These are phyloP conservation scores for Fusarium sp. DNA, from an alignment of 2,329 filamentous ascomycete genomes.

Conservation along the genomic window DNA sequence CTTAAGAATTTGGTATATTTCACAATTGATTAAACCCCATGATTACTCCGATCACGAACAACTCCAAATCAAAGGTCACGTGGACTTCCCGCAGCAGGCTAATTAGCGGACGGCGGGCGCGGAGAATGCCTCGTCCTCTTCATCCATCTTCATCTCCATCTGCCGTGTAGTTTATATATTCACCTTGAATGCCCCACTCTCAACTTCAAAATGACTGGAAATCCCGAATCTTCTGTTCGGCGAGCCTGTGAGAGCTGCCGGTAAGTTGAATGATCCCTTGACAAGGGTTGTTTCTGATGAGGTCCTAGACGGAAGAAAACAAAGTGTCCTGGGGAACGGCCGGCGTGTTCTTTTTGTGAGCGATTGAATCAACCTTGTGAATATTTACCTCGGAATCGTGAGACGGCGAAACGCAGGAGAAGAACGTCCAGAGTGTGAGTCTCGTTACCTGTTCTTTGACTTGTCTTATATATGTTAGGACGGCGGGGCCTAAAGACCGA, in stretches of 20 bases:
- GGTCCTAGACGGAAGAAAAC: constrained; percentile 40
- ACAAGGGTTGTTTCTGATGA: background rate
- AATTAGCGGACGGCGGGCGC: constrained; percentile 22
- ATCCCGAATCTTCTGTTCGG: constrained; percentile 22
- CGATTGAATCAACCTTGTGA: constrained; percentile 33
- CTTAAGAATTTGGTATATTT: background rate
- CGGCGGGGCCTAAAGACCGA: constrained; percentile 3
- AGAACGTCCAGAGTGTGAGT: constrained; percentile 26
- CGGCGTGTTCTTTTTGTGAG: constrained; percentile 42
- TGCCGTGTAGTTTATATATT: background rate
- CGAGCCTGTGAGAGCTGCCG: constrained; percentile 37
- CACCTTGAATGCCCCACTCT: constrained; percentile 1
- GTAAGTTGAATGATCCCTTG: constrained; percentile 8
- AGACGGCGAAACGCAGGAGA: constrained; percentile 29
- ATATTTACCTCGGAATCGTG: constrained; percentile 31
- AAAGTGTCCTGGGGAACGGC: constrained; percentile 41
- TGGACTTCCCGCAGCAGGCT: background rate
- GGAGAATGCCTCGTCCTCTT: constrained; percentile 17
- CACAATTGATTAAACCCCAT: background rate
- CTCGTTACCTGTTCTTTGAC: background rate
- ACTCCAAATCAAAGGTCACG: constrained; percentile 26
- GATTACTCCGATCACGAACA: background rate
- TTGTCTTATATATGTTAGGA: background rate
- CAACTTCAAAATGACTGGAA: constrained; percentile 10
- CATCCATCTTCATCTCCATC: background rate